phyloP scores from a whole-genome alignment of 495 filamentous ascomycete genomes.

The Aspergillus indologenus region DNA sequence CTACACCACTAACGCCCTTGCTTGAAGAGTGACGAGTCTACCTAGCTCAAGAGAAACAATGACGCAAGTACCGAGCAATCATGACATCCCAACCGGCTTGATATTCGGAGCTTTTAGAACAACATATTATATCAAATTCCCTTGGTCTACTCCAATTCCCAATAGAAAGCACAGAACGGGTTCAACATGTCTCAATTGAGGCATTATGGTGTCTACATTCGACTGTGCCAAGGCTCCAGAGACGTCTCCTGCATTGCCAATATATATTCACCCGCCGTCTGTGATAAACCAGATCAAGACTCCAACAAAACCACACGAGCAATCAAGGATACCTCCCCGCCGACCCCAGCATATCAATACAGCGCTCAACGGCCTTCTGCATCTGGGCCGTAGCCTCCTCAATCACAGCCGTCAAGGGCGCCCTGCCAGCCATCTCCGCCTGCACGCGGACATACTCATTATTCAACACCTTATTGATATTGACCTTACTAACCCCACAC shows the following conservation, averaged over 20 bases:
- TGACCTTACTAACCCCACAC: conserved; percentile 71
- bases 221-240: neutral
- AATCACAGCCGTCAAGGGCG: conserved; percentile 64
- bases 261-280: neutral
- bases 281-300: no score
- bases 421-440: conserved; percentile 64
- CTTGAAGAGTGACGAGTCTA: neutral
- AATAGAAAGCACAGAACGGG: no score
- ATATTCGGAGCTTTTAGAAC: no score
- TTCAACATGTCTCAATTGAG: no score
- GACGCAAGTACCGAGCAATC: no score
- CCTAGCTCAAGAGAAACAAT: no score
- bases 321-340: conserved; percentile 51
- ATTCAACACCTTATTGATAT: conserved; percentile 83
- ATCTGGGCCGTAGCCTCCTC: conserved; percentile 70
- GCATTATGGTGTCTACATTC: no score
- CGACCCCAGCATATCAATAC: conserved; percentile 69
- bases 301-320: no score
- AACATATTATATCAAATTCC: no score
- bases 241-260: neutral
- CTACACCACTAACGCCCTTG: neutral
- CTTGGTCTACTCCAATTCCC: no score
- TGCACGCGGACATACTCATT: conserved; percentile 62
- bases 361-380: conserved; percentile 71
- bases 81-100: no score